These are phyloP conservation scores for Lithospermum erythrorhizon DNA, from an alignment of 257 asterid species.

Conservation along the genomic window DNA sequence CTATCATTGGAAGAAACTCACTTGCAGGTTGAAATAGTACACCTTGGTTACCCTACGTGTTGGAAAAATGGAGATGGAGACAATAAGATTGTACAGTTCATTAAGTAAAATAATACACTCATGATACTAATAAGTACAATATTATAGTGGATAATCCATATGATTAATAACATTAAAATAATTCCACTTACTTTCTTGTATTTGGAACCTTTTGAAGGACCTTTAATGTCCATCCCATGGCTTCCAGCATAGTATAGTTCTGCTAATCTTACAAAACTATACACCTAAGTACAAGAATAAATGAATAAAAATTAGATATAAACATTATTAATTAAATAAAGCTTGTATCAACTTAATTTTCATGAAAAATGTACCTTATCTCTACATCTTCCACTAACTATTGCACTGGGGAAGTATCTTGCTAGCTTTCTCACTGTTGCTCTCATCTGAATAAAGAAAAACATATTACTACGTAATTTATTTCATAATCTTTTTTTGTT, in stretches of 20 bases:
- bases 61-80: not conserved
- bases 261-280: slow-evolving; percentile 70
- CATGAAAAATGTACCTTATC: slow-evolving; percentile 45
- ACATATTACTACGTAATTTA: not conserved
- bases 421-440: slow-evolving; percentile 72
- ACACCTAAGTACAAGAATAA: slow-evolving; percentile 36
- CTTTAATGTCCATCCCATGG: slow-evolving; percentile 99
- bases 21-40: slow-evolving; percentile 76
- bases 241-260: slow-evolving; percentile 98
- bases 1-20: slow-evolving; percentile 79
- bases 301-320: no score
- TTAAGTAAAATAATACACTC: not conserved
- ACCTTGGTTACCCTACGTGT: slow-evolving; percentile 40
- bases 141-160: no score
- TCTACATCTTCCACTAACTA: slow-evolving; percentile 78
- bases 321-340: no score
- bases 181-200: slow-evolving; percentile 40
- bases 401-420: slow-evolving; percentile 65
- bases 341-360: no score
- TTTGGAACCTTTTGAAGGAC: slow-evolving; percentile 82
- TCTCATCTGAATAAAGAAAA: slow-evolving; percentile 43
- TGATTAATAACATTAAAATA: not conserved
- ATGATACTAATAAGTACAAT: no score
- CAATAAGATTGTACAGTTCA: not conserved
- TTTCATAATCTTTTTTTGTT: no score